Evolutionary conservation across 805 yeast genomes (phyloP), one percentile per base, ranked within the genome.

Genomic region (Ogataea dorogensis): DNA sequence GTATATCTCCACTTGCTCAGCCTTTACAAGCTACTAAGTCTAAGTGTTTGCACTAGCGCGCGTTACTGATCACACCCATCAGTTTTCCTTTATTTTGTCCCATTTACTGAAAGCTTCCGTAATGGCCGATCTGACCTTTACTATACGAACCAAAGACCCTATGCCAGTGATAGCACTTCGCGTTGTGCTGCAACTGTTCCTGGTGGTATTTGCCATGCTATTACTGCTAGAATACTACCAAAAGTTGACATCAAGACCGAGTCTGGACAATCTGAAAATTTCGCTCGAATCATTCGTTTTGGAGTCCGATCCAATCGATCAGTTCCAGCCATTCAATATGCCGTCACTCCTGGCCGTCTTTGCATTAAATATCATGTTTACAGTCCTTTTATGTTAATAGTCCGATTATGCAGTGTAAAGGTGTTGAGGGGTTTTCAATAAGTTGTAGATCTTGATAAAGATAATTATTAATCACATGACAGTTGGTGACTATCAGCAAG

Each of bases 401-500:
- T 35, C 17, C n/a, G 25, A 11, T 7, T 10, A 12, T 20, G 36
- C n/a, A n/a, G 37, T 34, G 31, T 28, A 28, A 13, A 18, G 38
- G 12, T 30, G 33, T 14, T 8, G 7, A 11, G 29, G 17, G 17
- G 13, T 26, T 11, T 8, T 13, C 17, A 15, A n/a, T n/a, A 15
- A 8, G 19, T 12, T 17, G 28, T 6, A 23, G 25, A 23, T 23
- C 25, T 23, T n/a, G n/a, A n/a, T n/a, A n/a, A 19, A 19, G 9
- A 7, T 19, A 7, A 7, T 23, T n/a, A 6, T 23, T 23, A 24
- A 12, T 16, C 8, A 12, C 3, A 37, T 39, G 41, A 36, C 38
- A 6, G 15, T 22, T 17, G 17, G 20, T 4, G 40, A 42, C 14
- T 58, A 56, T 43, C 33, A 40, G 24, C 43, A 39, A 9, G 46